A percentile compares a stretch with the other conserved stretches of the same genome.
Conservation (phyloP, 495 filamentous ascomycete species). For the Annulohypoxylon stygium region DNA sequence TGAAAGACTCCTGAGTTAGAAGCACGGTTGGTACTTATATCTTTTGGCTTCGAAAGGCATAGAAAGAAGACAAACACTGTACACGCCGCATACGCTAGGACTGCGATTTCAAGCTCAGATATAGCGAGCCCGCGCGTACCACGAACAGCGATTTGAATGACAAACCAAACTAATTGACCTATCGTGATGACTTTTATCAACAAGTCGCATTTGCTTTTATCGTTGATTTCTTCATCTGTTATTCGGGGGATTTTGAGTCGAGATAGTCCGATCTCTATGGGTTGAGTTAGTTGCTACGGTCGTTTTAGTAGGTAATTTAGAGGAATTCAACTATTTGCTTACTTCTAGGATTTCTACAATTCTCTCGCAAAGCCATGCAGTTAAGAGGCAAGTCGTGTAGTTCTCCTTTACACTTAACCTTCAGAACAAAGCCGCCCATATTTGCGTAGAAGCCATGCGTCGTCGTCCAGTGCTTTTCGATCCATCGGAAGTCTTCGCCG, state of each 20-base stretch:
- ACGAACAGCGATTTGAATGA: neutral
- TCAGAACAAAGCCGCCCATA: no score
- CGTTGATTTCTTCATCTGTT: neutral
- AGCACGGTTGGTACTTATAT: neutral
- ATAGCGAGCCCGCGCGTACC: neutral
- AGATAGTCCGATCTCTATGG: no score
- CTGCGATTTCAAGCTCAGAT: neutral
- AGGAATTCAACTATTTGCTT: no score
- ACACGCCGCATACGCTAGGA: neutral
- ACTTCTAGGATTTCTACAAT: no score
- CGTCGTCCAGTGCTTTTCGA: no score
- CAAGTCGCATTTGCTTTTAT: neutral
- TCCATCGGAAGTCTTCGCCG: no score
- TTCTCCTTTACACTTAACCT: no score
- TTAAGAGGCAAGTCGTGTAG: no score
- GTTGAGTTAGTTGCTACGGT: conserved; percentile 14
- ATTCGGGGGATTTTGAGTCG: no score
- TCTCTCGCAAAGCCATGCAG: no score
- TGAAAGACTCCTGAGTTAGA: neutral
- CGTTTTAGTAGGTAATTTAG: neutral
- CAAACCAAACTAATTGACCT: neutral
- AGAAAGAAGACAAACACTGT: neutral
- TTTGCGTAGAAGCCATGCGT: no score
- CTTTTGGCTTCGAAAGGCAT: neutral
- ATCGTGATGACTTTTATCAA: neutral